A percentile compares a stretch with the other conserved stretches of the same genome.
phyloP scores from a whole-genome alignment of 179 eudicot genomes.

The Silene vulgaris region DNA sequence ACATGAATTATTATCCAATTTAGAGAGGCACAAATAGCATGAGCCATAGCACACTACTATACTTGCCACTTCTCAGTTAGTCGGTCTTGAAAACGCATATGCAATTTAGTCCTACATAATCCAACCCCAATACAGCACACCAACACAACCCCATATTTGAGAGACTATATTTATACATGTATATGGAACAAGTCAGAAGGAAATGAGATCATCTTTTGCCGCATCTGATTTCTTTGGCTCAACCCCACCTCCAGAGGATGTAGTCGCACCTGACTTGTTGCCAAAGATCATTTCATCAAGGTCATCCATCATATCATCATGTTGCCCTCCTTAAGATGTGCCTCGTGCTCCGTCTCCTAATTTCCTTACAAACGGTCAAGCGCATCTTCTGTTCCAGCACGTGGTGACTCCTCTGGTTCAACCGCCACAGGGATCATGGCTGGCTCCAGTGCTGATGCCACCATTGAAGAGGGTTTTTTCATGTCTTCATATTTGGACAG shows the following conservation, averaged over 20 bases:
- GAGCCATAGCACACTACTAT: slow-evolving; percentile 11
- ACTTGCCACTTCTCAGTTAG: background rate
- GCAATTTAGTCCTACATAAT: slow-evolving; percentile 21
- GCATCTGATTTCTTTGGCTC: slow-evolving; percentile 53
- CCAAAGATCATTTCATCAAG: slow-evolving; percentile 99
- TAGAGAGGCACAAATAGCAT: slow-evolving; percentile 9
- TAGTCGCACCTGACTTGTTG: slow-evolving; percentile 36
- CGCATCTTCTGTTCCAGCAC: slow-evolving; percentile 54
- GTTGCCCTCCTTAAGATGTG: slow-evolving; percentile 39
- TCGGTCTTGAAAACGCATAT: background rate
- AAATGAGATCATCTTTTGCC: slow-evolving; percentile 72
- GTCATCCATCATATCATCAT: slow-evolving; percentile 95
- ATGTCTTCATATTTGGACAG: slow-evolving; percentile 71
- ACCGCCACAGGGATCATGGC: slow-evolving; percentile 98
- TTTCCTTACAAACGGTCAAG: slow-evolving; percentile 41
- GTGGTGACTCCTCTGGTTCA: slow-evolving; percentile 86
- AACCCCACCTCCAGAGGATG: slow-evolving; percentile 34
- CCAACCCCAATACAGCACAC: slow-evolving; percentile 21
- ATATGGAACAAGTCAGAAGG: slow-evolving; percentile 31
- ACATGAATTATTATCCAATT: background rate
- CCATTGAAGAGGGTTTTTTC: slow-evolving; percentile 40
- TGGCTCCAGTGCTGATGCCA: slow-evolving; percentile 60
- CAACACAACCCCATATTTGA: background rate
- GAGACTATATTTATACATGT: background rate
- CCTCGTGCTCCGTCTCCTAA: slow-evolving; percentile 44